Evolutionary conservation across 768 basidiomycete species (phyloP).

Genomic region (Dacryopinax primogenitus): DNA sequence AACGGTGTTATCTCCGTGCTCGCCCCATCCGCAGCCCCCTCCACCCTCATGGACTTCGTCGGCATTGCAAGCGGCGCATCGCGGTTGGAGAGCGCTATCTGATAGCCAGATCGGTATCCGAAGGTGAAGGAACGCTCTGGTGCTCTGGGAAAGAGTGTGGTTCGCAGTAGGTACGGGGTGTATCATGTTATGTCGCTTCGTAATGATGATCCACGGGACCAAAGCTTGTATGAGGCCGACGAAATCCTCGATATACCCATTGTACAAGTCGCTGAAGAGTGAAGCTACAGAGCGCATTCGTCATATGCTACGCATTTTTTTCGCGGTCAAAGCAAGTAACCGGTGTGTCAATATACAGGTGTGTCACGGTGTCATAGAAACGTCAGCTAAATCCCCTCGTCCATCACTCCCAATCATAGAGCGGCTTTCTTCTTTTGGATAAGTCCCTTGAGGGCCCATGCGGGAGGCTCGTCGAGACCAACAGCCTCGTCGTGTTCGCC

Average conservation of each 20-base stretch:
- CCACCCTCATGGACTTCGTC: constrained; percentile 11
- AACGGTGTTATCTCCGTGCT: background rate
- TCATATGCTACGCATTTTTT: background rate
- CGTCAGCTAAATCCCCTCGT: background rate
- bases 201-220: background rate
- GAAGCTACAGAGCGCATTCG: background rate
- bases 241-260: background rate
- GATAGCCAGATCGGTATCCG: background rate
- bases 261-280: background rate
- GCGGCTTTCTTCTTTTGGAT: background rate
- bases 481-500: constrained; percentile 17
- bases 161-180: background rate
- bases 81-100: constrained; percentile 12
- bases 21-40: background rate
- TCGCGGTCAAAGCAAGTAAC: background rate
- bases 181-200: background rate
- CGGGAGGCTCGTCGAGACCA: constrained; percentile 15
- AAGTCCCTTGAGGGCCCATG: constrained; percentile 7
- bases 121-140: background rate
- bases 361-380: too few relatives aligned
- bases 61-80: constrained; percentile 10
- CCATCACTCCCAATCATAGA: background rate
- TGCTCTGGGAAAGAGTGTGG: background rate
- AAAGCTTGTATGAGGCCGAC: background rate
- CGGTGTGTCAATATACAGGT: background rate